These are phyloP conservation scores for Exserohilum turcica DNA, from an alignment of 2,329 filamentous ascomycete genomes.

Conservation along the genomic window DNA sequence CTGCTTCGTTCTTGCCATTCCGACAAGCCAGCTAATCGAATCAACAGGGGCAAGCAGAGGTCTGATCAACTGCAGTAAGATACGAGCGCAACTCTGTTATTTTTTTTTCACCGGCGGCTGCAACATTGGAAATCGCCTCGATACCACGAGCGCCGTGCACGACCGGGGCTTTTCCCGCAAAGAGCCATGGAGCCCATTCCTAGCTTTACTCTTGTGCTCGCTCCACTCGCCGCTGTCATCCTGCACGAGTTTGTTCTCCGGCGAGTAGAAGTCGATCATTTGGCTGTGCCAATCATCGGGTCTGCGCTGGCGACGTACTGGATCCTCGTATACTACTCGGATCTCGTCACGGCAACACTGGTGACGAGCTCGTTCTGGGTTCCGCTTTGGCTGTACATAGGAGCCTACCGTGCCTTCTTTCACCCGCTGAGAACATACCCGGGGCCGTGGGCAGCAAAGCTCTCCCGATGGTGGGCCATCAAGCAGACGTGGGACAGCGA, in stretches of 20 bases:
- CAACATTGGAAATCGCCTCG: not conserved
- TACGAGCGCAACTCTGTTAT: not conserved
- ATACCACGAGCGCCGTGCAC: not conserved
- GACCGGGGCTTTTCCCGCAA: not conserved
- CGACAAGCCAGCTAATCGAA: not conserved
- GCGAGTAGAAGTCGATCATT: conserved; percentile 25
- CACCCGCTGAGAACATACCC: conserved; percentile 31
- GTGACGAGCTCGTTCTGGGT: conserved; percentile 22
- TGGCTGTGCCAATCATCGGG: conserved; percentile 18
- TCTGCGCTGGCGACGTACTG: conserved; percentile 16
- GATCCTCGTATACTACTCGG: conserved; percentile 12
- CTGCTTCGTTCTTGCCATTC: not conserved
- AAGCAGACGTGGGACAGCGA: conserved; percentile 22
- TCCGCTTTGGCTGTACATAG: conserved; percentile 27
- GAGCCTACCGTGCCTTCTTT: conserved; percentile 29
- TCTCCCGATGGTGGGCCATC: conserved; percentile 34
- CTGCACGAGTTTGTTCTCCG: conserved; percentile 23
- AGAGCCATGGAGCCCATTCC: conserved; percentile 14
- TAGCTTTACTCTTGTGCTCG: conserved; percentile 5
- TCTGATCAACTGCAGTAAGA: not conserved
- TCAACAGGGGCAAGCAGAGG: not conserved
- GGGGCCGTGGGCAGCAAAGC: conserved; percentile 25
- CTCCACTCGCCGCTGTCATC: conserved; percentile 15
- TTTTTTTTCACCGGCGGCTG: not conserved
- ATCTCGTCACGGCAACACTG: conserved; percentile 12